Conservation (phyloP, 2,329 filamentous ascomycete species). For the Cryphonectria carpinicola region DNA sequence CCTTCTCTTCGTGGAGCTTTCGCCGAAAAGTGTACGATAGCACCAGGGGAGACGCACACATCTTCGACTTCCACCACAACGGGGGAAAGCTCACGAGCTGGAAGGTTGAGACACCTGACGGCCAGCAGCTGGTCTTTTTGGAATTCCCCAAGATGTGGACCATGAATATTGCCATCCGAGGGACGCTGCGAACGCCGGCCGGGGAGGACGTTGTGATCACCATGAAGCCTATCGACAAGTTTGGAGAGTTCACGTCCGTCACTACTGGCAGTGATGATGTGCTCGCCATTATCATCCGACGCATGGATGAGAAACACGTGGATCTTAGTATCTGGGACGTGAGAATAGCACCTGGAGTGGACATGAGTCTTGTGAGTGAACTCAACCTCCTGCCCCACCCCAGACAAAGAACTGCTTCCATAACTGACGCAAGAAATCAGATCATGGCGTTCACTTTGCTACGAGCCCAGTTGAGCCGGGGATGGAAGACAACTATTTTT, state of each 20-base stretch:
- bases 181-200: not conserved
- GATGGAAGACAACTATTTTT: not conserved
- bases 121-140: not conserved
- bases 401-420: not conserved
- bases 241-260: not conserved
- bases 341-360: not conserved
- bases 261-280: not conserved
- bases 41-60: not conserved
- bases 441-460: not conserved
- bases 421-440: not conserved
- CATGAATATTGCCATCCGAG: not conserved
- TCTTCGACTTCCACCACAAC: conserved; percentile 9
- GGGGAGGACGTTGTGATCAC: not conserved
- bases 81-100: not conserved
- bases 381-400: not conserved
- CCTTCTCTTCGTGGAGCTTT: not conserved
- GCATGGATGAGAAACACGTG: not conserved
- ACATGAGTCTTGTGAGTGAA: not conserved
- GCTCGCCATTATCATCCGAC: not conserved
- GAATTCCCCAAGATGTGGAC: not conserved
- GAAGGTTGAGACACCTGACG: not conserved
- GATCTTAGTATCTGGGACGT: not conserved
- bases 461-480: not conserved
- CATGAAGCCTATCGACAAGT: conserved; percentile 1
- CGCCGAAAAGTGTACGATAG: not conserved